phyloP scores from a whole-genome alignment of 225 moss, liverwort and hornwort genomes.

The Physcomitrellopsis africana region DNA sequence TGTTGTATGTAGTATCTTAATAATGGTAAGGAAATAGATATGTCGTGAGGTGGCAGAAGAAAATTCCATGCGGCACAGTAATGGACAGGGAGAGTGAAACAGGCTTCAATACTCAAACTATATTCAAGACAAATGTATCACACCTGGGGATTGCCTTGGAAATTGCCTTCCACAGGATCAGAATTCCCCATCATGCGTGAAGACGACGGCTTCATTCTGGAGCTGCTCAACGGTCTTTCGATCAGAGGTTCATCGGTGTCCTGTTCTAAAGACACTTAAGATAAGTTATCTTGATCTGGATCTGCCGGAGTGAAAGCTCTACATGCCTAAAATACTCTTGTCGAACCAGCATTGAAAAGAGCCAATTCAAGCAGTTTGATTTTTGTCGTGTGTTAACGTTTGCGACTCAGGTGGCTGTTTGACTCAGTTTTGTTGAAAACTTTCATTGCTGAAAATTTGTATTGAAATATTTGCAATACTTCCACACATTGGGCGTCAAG shows the following conservation, averaged over 20 bases:
- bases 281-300: conserved; percentile 14
- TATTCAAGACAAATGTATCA: neutral
- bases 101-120: neutral
- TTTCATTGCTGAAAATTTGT: neutral
- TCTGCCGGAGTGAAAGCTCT: conserved; percentile 4
- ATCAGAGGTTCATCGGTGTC: neutral
- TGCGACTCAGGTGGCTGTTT: neutral
- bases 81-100: neutral
- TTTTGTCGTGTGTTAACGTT: neutral
- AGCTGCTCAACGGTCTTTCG: conserved; percentile 1
- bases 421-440: neutral
- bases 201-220: conserved; percentile 7
- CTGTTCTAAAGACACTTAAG: conserved; percentile 23
- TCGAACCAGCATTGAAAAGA: conserved; percentile 1
- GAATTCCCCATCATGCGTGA: conserved; percentile 18
- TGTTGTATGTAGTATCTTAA: neutral
- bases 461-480: no score
- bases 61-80: neutral
- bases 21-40: neutral
- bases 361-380: neutral
- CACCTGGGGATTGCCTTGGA: conserved; percentile 27
- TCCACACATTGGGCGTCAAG: no score
- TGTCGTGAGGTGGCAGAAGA: neutral
- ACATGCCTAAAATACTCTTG: conserved; percentile 1
- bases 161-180: neutral